Base-by-base conservation (phyloP, 306 rosid genomes). In the Trichosanthes truncata region DNA sequence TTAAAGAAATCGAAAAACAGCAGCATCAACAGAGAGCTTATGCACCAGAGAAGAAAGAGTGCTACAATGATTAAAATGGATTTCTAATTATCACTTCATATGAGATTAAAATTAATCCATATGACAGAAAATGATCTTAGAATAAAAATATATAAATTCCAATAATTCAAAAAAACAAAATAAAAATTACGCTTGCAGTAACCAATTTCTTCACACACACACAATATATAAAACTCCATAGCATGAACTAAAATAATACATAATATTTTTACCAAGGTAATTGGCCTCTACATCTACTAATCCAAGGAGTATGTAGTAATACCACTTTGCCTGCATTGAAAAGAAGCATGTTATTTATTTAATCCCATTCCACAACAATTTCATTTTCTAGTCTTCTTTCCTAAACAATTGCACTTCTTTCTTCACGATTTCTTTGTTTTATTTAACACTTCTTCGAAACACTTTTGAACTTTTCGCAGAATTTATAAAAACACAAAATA, bases 221-320 rank as follows among this genome's bases (percentile, higher is more conserved):
- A 74, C 25, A 25, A 26, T 15, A 48, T 14, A 48, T 3, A 17
- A 49, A 52, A 74, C 29, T 49, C 15, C 23, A 73, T 29, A 48
- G 59, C 38, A 74, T 49, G 17, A 74, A 74, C 60, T 26, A 29
- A 74, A 31, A 29, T 7, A 49, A 48, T 7, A 17, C 14, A 18
- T 35, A 26, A 52, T 26, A 59, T 67, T 72, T 89, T 83, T 79
- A 95, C 98, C 97, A 61, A 95, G 91, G 87, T 90, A 95, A 87
- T 95, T 95, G 83, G 91, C 97, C 84, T 95, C 98, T 46, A 93
- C 98, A 84, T 93, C 98, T 35, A 93, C 95, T 86, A 93, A 67
- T 82, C 96, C 98, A 80, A 93, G 98, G 83, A 87, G 78, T 45
- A 88, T 65, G 82, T 93, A 93, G 80, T 89, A 93, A 82, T 89